Evolutionary conservation across 148 eudicot genomes (phyloP).

Genomic region (Camellia lanceoleosa): DNA sequence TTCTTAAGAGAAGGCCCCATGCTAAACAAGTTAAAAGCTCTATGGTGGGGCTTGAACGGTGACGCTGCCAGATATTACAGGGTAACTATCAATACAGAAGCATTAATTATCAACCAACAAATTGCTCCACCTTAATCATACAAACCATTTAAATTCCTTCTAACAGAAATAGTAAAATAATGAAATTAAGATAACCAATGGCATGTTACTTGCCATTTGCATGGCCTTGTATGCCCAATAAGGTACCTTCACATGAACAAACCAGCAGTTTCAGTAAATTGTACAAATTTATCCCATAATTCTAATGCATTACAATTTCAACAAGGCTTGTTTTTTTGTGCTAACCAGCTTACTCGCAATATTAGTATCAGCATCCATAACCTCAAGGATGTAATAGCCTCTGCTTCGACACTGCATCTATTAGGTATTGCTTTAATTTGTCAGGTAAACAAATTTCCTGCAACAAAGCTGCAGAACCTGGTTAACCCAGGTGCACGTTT

Average conservation of each 20-base stretch:
- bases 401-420: neutral
- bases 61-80: constrained; percentile 36
- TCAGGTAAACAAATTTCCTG: neutral
- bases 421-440: neutral
- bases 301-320: neutral
- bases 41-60: constrained; percentile 36
- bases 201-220: too few relatives aligned
- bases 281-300: neutral
- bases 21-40: constrained; percentile 50
- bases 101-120: constrained; percentile 13
- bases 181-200: neutral
- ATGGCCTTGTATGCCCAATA: neutral
- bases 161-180: constrained; percentile 2
- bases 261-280: neutral
- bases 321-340: neutral
- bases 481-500: neutral
- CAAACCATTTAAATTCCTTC: constrained; percentile 11
- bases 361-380: neutral
- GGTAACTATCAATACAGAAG: constrained; percentile 8
- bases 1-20: constrained; percentile 53
- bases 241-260: neutral
- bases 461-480: neutral
- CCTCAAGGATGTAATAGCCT: neutral
- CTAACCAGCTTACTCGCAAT: neutral
- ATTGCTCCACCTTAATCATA: neutral